phyloP scores from a whole-genome alignment of 208 protist species.

The Herpetomonas tarakana region DNA sequence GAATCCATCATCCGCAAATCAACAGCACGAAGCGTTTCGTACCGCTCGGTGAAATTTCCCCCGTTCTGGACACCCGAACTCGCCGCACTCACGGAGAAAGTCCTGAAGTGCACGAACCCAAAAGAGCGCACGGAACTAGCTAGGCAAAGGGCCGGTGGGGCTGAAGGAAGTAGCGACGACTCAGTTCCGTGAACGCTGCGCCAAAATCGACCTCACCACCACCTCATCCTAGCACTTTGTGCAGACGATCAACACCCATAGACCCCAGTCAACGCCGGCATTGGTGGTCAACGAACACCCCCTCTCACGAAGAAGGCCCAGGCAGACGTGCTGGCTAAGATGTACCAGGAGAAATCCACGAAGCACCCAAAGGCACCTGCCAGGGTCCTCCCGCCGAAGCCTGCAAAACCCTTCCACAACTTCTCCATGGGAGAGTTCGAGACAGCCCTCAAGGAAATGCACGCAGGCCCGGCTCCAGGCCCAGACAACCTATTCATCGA shows the following conservation, averaged over 20 bases:
- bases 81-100: background rate
- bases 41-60: background rate
- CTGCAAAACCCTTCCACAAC: background rate
- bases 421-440: slow-evolving; percentile 11
- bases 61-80: slow-evolving; percentile 17
- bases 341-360: slow-evolving; percentile 9
- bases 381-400: background rate
- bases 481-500: slow-evolving; percentile 13
- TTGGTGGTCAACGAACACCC: slow-evolving; percentile 4
- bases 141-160: background rate
- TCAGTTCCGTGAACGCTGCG: background rate
- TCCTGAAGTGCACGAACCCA: background rate
- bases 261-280: slow-evolving; percentile 1
- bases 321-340: slow-evolving; percentile 7
- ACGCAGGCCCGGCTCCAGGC: slow-evolving; percentile 5
- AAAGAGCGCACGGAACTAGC: background rate
- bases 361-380: background rate
- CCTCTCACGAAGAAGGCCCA: slow-evolving; percentile 1
- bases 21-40: background rate
- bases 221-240: slow-evolving; percentile 9
- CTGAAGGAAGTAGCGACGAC: background rate
- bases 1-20: background rate
- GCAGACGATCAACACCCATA: slow-evolving; percentile 8
- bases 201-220: background rate
- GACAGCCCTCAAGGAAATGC: slow-evolving; percentile 7